Evolutionary conservation across 1,284 basidiomycete genomes (phyloP), one percentile per base, ranked within the genome.

Genomic region (Sporisorium sorghi): DNA sequence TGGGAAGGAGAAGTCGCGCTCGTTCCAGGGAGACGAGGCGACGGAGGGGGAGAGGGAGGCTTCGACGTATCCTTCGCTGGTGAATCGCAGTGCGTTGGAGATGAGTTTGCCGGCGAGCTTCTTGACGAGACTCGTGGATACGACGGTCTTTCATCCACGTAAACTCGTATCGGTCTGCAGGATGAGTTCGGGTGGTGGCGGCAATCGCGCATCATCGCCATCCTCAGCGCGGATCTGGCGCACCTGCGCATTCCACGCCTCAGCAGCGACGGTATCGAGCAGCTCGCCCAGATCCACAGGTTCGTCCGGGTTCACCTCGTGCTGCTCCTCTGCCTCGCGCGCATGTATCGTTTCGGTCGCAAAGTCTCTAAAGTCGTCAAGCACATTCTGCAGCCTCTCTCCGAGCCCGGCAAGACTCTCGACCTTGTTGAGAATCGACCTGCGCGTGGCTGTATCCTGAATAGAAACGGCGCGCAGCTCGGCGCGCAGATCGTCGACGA

Each of bases 101-200:
- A 79, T 76, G 42, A 79, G 72, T 40, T 79, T 79, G 47, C 56
- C 54, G 3, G 69, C 65, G 17, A 77, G 49, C 48, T 64, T 75
- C 17, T 50, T 58, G 46, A 78, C 44, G 10, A 66, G 50, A 1
- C 28, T 48, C 3, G 61, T 53, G 19, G 64, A 60, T 5, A 79
- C 59, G 33, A 74, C 49, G 2, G 66, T 75, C 48, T 77, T 77
- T 65, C 71, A 67, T 6, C 62, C 65, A 4, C 75, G 55, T 10
- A 77, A 46, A 21, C 59, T 70, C 17, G 74, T 74, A n/a, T 68
- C 76, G 51, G 64, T 74, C 40, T 64, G 64, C 24, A 78, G 30
- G 51, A 77, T 73, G 47, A 77, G 62, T 33, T 78, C 75, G 17
- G 76, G 76, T 19, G 76, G 76, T 14, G 76, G 76, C 5, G 76